A percentile compares a stretch with the other conserved stretches of the same genome.
Conservation (phyloP, 495 filamentous ascomycete genomes). For the Penicillium desertorum region DNA sequence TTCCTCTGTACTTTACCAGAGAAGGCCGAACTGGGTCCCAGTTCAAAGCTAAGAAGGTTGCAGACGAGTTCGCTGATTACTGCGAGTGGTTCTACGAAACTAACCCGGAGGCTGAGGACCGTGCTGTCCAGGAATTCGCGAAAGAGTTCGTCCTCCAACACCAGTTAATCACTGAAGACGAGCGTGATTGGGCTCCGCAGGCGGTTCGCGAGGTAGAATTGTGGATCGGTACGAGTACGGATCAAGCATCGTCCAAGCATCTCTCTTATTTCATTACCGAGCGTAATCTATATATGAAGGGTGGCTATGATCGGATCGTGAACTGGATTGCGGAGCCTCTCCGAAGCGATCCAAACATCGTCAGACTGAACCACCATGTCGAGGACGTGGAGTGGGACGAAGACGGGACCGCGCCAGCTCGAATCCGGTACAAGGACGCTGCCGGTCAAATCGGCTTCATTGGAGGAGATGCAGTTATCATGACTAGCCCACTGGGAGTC, state of each 20-base stretch:
- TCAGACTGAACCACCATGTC: constrained; percentile 24
- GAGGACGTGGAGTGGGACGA: constrained; percentile 24
- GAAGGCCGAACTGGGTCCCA: constrained; percentile 27
- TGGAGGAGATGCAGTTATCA: constrained; percentile 23
- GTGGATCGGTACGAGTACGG: constrained; percentile 25
- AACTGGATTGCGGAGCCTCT: constrained; percentile 24
- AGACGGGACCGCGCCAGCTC: constrained; percentile 11
- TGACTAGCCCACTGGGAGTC: constrained; percentile 24
- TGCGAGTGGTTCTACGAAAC: constrained; percentile 29
- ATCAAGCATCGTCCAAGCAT: constrained; percentile 27
- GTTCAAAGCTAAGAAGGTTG: constrained; percentile 31
- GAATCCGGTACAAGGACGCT: constrained; percentile 20
- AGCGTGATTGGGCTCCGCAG: constrained; percentile 28
- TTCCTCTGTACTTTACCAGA: constrained; percentile 24
- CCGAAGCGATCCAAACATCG: constrained; percentile 11
- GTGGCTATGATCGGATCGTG: constrained; percentile 29
- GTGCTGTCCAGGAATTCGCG: constrained; percentile 25
- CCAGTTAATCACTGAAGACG: constrained; percentile 27
- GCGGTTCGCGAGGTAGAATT: constrained; percentile 27
- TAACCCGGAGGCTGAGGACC: constrained; percentile 26
- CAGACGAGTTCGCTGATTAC: constrained; percentile 30
- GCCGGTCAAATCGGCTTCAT: constrained; percentile 8
- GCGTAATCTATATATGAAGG: constrained; percentile 31
- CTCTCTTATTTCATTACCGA: constrained; percentile 29
- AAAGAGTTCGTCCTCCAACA: constrained; percentile 25